phyloP scores from a whole-genome alignment of 2,329 filamentous ascomycete species.

The Paecilomyces variotii region DNA sequence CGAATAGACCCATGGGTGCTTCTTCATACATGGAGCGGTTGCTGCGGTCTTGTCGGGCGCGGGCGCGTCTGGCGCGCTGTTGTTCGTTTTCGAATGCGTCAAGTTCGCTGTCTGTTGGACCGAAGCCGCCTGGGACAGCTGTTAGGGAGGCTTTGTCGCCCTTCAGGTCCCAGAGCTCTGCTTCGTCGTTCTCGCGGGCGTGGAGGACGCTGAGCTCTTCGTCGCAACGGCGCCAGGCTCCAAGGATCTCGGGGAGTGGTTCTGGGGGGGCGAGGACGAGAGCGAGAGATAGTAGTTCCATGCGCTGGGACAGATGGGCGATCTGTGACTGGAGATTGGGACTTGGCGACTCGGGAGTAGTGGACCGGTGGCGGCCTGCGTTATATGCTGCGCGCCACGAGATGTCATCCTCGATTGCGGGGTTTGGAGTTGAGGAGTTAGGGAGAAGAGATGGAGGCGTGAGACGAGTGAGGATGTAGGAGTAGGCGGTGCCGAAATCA shows the following conservation, averaged over 20 bases:
- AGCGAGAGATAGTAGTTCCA: constrained; percentile 56
- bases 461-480: constrained; percentile 56
- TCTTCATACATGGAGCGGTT: constrained; percentile 26
- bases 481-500: constrained; percentile 56
- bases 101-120: constrained; percentile 34
- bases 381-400: constrained; percentile 58
- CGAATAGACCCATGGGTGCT: constrained; percentile 45
- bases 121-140: constrained; percentile 37
- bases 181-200: constrained; percentile 47
- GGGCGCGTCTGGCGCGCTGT: constrained; percentile 28
- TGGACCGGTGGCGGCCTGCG: constrained; percentile 48
- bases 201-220: constrained; percentile 50
- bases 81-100: constrained; percentile 38
- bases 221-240: constrained; percentile 56
- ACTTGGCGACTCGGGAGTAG: constrained; percentile 18
- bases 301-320: constrained; percentile 52
- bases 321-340: constrained; percentile 37
- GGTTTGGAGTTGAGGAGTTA: constrained; percentile 18
- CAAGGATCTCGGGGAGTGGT: constrained; percentile 52
- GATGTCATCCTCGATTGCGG: constrained; percentile 44
- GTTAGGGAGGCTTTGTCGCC: constrained; percentile 35
- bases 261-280: constrained; percentile 51
- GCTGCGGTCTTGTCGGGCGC: constrained; percentile 17
- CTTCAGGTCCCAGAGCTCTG: constrained; percentile 50
- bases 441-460: constrained; percentile 27